Evolutionary conservation across 345 rosid species (phyloP).

Genomic region (Aethionema arabicum): DNA sequence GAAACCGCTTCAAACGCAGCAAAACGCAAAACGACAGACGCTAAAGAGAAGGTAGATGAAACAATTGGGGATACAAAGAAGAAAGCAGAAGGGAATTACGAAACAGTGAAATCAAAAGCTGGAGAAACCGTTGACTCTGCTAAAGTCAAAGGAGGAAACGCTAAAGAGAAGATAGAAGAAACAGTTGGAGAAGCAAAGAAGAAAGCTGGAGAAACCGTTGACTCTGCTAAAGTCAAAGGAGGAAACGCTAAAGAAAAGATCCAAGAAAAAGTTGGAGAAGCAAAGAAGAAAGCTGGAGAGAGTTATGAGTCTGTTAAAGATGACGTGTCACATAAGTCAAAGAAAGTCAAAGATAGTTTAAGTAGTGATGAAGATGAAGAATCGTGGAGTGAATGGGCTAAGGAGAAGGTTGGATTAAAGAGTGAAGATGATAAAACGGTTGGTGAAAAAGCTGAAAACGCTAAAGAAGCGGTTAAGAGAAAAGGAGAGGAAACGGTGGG

Average conservation of each 20-base stretch:
- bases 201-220: slow-evolving; percentile 25
- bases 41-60: slow-evolving; percentile 32
- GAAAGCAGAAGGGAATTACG: slow-evolving; percentile 29
- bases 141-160: slow-evolving; percentile 28
- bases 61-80: slow-evolving; percentile 31
- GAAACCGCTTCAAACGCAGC: slow-evolving; percentile 29
- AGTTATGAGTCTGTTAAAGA: slow-evolving; percentile 37
- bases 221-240: slow-evolving; percentile 13
- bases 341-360: slow-evolving; percentile 34
- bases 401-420: no score
- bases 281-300: slow-evolving; percentile 26
- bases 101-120: no score
- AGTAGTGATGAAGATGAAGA: slow-evolving; percentile 31
- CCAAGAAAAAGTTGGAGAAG: slow-evolving; percentile 6
- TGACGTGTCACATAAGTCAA: slow-evolving; percentile 26
- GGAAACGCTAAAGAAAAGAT: slow-evolving; percentile 29
- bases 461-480: no score
- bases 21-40: slow-evolving; percentile 31
- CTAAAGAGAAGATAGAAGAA: slow-evolving; percentile 28
- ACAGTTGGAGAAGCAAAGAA: slow-evolving; percentile 32
- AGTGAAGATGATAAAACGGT: no score
- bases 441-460: no score
- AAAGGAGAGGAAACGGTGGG: no score
- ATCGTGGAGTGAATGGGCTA: no score
- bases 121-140: no score